Evolutionary conservation across 2,329 filamentous ascomycete genomes (phyloP).

Genomic region (Plectosphaerella cucumerina): DNA sequence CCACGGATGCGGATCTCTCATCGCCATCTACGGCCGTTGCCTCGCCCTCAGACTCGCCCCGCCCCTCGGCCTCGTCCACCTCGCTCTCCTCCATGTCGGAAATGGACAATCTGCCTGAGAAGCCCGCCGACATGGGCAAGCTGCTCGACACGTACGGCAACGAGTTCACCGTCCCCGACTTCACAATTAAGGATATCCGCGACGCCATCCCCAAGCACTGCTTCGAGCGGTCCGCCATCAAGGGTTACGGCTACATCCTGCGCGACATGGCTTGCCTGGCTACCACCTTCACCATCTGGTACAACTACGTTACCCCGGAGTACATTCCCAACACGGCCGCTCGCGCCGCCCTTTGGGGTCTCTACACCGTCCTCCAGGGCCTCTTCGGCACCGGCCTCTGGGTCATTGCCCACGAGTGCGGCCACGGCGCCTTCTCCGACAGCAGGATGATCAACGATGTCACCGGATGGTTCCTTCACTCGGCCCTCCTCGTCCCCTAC

Average conservation of each 20-base stretch:
- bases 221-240: constrained; percentile 78
- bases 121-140: constrained; percentile 50
- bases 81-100: constrained; percentile 87
- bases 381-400: constrained; percentile 91
- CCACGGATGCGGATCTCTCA: constrained; percentile 39
- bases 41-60: constrained; percentile 57
- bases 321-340: constrained; percentile 65
- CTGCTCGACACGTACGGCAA: constrained; percentile 93
- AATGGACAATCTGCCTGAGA: constrained; percentile 45
- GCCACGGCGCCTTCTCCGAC: constrained; percentile 93
- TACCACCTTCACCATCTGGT: constrained; percentile 78
- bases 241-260: constrained; percentile 76
- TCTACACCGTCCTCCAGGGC: constrained; percentile 79
- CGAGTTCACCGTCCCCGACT: constrained; percentile 88
- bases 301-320: constrained; percentile 87
- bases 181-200: constrained; percentile 95
- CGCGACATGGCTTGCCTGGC: constrained; percentile 72
- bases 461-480: constrained; percentile 89
- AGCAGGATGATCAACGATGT: constrained; percentile 88
- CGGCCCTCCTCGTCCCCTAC: constrained; percentile 85
- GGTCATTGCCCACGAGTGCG: constrained; percentile 97
- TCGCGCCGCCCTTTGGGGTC: constrained; percentile 60
- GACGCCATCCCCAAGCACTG: constrained; percentile 98
- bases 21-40: constrained; percentile 51
- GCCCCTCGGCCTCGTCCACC: constrained; percentile 71